Evolutionary conservation across 1,139 yeast genomes (phyloP).

Genomic region (Yamadazyma sp.): DNA sequence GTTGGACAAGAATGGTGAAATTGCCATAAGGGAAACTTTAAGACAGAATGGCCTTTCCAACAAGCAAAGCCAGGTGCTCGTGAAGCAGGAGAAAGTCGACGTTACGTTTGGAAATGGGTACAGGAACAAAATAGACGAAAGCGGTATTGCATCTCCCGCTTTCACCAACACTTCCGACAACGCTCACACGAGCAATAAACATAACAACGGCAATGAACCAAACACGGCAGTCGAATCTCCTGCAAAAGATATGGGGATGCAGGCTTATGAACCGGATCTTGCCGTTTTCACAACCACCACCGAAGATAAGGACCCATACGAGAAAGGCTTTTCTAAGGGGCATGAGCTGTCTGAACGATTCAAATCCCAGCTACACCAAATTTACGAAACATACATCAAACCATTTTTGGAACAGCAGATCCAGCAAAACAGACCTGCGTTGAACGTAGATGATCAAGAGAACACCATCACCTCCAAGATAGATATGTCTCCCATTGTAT

Average conservation of each 20-base stretch:
- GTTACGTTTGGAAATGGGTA: slow-evolving; percentile 28
- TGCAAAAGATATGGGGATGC: slow-evolving; percentile 24
- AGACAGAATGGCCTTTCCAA: slow-evolving; percentile 24
- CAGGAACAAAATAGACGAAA: slow-evolving; percentile 1
- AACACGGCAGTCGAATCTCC: background rate
- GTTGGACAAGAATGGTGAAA: slow-evolving; percentile 41
- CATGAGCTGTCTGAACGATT: slow-evolving; percentile 27
- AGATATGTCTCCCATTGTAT: slow-evolving; percentile 35
- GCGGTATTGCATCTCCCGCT: background rate
- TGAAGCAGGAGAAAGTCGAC: slow-evolving; percentile 28
- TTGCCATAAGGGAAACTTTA: slow-evolving; percentile 29
- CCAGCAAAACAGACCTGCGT: background rate
- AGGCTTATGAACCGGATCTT: slow-evolving; percentile 22
- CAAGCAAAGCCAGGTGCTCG: slow-evolving; percentile 19
- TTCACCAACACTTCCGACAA: too few species aligned
- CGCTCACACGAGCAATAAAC: too few species aligned
- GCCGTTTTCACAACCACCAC: background rate
- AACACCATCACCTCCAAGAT: slow-evolving; percentile 36
- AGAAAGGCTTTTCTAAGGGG: slow-evolving; percentile 38
- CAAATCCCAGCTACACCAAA: slow-evolving; percentile 21
- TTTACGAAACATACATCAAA: slow-evolving; percentile 14
- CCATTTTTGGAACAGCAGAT: slow-evolving; percentile 13
- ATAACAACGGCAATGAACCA: too few species aligned
- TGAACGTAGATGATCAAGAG: slow-evolving; percentile 30
- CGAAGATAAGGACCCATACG: slow-evolving; percentile 22